Conservation (phyloP, 2,329 filamentous ascomycete species). For the Exophiala sp. region DNA sequence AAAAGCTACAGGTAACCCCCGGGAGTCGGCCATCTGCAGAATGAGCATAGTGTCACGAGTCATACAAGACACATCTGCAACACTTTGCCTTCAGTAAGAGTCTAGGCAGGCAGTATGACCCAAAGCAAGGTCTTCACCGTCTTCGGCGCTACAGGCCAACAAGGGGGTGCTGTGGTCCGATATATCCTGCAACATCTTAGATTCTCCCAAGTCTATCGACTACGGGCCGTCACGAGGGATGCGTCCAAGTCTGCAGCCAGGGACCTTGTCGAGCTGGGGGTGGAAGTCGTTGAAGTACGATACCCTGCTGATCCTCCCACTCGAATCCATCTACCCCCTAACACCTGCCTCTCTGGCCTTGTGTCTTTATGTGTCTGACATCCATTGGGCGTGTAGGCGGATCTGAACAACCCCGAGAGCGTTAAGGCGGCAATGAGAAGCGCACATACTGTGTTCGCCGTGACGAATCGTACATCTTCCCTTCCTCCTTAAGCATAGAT, state of each 20-base stretch:
- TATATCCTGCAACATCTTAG: conserved; percentile 43
- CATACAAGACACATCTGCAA: no score
- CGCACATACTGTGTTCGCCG: conserved; percentile 48
- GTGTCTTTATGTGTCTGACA: no score
- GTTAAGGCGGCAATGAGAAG: conserved; percentile 41
- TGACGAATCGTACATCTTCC: conserved; percentile 38
- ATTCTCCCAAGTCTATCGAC: conserved; percentile 45
- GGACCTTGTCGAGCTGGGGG: conserved; percentile 29
- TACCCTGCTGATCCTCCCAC: background rate
- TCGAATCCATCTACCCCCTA: background rate
- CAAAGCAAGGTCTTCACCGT: conserved; percentile 38
- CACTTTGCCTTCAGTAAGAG: no score
- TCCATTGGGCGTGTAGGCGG: conserved; percentile 31
- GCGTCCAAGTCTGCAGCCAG: conserved; percentile 30
- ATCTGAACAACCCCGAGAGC: conserved; percentile 39
- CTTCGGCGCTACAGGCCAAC: conserved; percentile 53
- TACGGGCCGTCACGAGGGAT: conserved; percentile 52
- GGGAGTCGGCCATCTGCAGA: no score
- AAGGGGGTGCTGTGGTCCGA: conserved; percentile 49
- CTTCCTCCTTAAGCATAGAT: background rate
- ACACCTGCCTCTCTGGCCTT: no score
- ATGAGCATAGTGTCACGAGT: no score
- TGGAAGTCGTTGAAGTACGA: conserved; percentile 31
- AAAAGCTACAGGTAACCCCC: no score
- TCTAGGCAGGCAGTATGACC: no score